A percentile compares a stretch with the other conserved stretches of the same genome.
Conservation (phyloP, 2,329 filamentous ascomycete genomes). For the Penicillium expansum region DNA sequence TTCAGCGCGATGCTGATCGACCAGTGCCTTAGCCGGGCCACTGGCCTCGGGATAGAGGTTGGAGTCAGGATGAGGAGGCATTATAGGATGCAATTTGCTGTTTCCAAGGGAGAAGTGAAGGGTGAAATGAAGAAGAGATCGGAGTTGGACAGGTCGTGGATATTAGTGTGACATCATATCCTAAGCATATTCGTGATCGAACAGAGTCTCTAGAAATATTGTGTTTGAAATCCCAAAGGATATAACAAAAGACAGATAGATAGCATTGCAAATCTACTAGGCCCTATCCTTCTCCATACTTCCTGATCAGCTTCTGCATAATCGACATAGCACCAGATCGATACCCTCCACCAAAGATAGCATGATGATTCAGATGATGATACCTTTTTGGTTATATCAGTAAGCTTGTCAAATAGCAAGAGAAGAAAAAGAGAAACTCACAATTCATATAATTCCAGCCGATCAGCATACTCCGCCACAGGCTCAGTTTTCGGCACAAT, state of each 20-base stretch:
- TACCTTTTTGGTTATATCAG: slow-evolving; percentile 55
- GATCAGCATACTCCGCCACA: slow-evolving; percentile 77
- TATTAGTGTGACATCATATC: not conserved
- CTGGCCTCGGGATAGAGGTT: slow-evolving; percentile 47
- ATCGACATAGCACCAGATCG: slow-evolving; percentile 72
- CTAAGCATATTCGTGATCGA: not conserved
- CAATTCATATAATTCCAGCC: slow-evolving; percentile 77
- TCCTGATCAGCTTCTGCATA: slow-evolving; percentile 69
- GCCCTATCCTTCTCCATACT: slow-evolving; percentile 56
- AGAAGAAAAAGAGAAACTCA: slow-evolving; percentile 48
- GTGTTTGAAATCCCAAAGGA: too few relatives aligned
- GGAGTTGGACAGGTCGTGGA: not conserved
- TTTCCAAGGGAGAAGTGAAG: not conserved
- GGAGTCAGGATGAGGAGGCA: slow-evolving; percentile 40
- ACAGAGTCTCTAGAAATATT: not conserved
- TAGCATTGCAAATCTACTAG: not conserved
- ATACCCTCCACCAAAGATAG: slow-evolving; percentile 80
- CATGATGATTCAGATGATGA: slow-evolving; percentile 86
- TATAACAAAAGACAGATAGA: not conserved
- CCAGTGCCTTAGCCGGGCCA: slow-evolving; percentile 42
- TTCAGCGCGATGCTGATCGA: slow-evolving; percentile 33
- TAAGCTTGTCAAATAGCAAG: not conserved
- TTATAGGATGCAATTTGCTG: slow-evolving; percentile 1
- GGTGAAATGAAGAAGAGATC: not conserved
- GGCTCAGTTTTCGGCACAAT: slow-evolving; percentile 79